A percentile compares a stretch with the other conserved stretches of the same genome.
Conservation (phyloP, 2,329 filamentous ascomycete species). For the Rhytidhysteron rufulum region DNA sequence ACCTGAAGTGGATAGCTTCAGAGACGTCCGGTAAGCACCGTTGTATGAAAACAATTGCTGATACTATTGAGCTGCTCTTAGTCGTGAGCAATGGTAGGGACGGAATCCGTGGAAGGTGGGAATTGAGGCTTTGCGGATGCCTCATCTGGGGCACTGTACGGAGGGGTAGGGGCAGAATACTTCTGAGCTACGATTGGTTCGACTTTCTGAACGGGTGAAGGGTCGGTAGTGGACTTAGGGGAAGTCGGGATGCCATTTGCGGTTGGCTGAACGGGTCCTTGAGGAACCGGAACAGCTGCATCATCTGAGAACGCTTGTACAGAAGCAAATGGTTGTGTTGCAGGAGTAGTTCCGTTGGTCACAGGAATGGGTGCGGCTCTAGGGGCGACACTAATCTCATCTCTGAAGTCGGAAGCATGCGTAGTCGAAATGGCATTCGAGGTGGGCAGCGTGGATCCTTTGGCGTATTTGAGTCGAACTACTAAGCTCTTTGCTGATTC, state of each 20-base stretch:
- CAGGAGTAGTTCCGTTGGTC: neutral
- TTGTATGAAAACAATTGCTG: no score
- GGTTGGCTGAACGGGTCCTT: neutral
- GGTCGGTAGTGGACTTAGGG: neutral
- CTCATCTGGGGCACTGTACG: neutral
- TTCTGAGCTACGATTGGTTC: neutral
- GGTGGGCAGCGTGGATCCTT: neutral
- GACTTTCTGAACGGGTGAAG: neutral
- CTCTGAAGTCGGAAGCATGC: neutral
- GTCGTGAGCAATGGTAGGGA: no score
- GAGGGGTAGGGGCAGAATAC: neutral
- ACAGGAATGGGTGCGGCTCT: neutral
- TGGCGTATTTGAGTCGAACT: slow-evolving; percentile 58
- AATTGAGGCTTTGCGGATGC: neutral
- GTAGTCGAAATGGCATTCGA: neutral
- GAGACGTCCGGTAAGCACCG: no score
- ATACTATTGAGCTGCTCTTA: no score
- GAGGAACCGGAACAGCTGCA: neutral
- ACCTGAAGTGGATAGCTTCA: no score
- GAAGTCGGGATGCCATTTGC: neutral
- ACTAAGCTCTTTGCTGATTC: slow-evolving; percentile 57
- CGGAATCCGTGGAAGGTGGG: no score
- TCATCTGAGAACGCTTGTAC: neutral
- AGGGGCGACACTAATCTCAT: slow-evolving; percentile 1
- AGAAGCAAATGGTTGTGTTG: no score